phyloP scores from a whole-genome alignment of 176 grass and related monocot genomes.

The Oryza meyeriana region DNA sequence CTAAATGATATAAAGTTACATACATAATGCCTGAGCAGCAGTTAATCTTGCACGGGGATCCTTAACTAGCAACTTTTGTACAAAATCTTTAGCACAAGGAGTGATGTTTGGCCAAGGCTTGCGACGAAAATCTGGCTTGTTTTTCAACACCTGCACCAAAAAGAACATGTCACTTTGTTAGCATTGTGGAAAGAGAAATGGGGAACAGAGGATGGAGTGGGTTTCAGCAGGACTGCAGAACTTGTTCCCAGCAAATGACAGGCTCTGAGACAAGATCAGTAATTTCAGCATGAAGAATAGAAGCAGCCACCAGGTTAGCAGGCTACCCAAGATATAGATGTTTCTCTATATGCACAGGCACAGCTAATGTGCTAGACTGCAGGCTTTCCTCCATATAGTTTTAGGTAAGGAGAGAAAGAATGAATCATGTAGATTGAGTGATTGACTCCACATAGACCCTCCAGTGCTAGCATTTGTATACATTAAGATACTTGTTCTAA shows the following conservation, averaged over 20 bases:
- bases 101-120: conserved; percentile 94
- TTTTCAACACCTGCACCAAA: conserved; percentile 78
- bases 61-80: conserved; percentile 93
- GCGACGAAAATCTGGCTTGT: conserved; percentile 82
- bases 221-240: too few species aligned
- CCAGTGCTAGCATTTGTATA: neutral
- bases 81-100: conserved; percentile 92
- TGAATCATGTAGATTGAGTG: neutral
- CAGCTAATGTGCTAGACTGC: neutral
- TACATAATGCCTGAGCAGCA: conserved; percentile 97
- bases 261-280: neutral
- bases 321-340: conserved; percentile 15
- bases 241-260: neutral
- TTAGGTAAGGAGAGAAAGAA: neutral
- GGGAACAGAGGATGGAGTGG: neutral
- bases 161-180: neutral
- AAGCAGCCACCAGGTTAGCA: conserved; percentile 1
- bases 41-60: conserved; percentile 91
- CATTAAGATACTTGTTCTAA: neutral
- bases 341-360: conserved; percentile 27
- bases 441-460: conserved; percentile 16
- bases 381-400: neutral
- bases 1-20: conserved; percentile 40
- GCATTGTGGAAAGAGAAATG: neutral
- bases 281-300: neutral